Base-by-base conservation (phyloP, 1,139 yeast genomes). In the Scheffersomyces quercinus region DNA sequence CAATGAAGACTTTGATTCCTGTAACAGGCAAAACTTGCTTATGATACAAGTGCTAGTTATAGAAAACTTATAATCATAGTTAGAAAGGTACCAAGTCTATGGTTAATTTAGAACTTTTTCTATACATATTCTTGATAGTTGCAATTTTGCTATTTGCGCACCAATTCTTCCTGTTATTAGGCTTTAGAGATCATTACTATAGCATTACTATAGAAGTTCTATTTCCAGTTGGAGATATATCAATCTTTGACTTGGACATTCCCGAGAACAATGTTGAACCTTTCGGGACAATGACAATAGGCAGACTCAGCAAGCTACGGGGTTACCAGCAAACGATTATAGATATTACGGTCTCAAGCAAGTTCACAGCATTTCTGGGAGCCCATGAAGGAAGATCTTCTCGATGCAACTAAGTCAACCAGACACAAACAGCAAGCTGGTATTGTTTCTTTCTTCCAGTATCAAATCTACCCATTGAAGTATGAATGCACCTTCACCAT, bases 241-340 rank as follows among this genome's bases (percentile, higher is more conserved):
- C 70, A 44, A 13, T 13, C 14, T 57, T 75, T 39, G 78, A 76
- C 76, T 32, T 71, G 67, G 38, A 56, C 70, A 10, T 70, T 72
- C 50, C 77, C 77, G 30, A 71, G 67, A 43, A 50, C 62, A 4
- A 63, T 68, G 65, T 68, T 70, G 42, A 62, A 64, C 45, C 56
- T 74, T 34, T 70, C 55, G 51, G 46, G 51, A 10, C 54, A 58
- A 48, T 38, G 53, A 63, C 30, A 54, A 55, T 24, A 71, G 71
- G 16, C 59, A 71, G 42, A 35, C 52, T 36, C 59, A 64, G 43
- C 74, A 71, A 51, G 81, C 80, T 14, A 60, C 62, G 40, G 61
- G 62, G 71, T 69, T 7, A 60, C 77, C n/a, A 63, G 46, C 73
- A 66, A 11, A 78, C 74, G 46, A 69, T 64, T 47, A 60, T 74